phyloP scores from a whole-genome alignment of 768 basidiomycete species.

The Lactarius trivialis region DNA sequence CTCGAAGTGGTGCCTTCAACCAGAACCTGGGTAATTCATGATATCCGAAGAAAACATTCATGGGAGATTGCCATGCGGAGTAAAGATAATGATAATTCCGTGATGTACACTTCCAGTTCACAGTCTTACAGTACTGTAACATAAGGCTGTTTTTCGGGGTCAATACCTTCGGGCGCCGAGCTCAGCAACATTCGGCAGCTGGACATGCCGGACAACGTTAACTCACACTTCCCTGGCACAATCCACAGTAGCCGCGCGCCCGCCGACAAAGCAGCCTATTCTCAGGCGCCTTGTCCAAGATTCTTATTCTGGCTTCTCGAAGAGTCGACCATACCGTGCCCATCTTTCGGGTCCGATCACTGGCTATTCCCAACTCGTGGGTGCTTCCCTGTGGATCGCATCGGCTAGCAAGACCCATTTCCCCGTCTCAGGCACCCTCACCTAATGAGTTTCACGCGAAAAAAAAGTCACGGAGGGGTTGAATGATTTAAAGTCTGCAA shows the following conservation, averaged over 20 bases:
- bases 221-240: neutral
- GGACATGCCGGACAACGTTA: neutral
- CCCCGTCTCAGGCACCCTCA: slow-evolving; percentile 1
- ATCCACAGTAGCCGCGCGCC: neutral
- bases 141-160: slow-evolving; percentile 2
- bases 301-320: neutral
- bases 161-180: neutral
- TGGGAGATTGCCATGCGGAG: neutral
- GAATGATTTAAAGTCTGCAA: neutral
- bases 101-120: neutral
- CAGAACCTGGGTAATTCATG: neutral
- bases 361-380: slow-evolving; percentile 2
- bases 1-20: neutral
- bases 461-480: neutral
- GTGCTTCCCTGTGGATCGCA: neutral
- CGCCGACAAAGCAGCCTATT: neutral
- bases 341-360: neutral
- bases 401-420: neutral
- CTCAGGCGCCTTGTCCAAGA: neutral
- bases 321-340: neutral
- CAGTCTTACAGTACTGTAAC: neutral
- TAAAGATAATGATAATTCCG: neutral
- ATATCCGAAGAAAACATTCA: neutral
- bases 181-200: neutral
- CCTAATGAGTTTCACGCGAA: neutral